Evolutionary conservation across 179 eudicot genomes (phyloP), one percentile per base, ranked within the genome.

Genomic region (Gypsophila paniculata): DNA sequence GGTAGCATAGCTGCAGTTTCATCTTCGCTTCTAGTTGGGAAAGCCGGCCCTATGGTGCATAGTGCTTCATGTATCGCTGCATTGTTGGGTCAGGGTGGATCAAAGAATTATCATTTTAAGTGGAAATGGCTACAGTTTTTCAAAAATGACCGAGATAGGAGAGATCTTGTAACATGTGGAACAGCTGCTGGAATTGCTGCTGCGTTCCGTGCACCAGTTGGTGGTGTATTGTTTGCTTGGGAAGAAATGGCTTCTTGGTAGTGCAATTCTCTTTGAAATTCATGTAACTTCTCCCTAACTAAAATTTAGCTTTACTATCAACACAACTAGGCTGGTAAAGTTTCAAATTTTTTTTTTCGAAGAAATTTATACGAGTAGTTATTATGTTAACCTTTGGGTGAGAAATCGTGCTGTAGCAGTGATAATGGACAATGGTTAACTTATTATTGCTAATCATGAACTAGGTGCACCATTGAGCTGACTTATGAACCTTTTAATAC

Each of bases 201-300:
- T 81, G 90, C 97, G 70, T 93, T 91, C 76, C 98, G 98, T 79
- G 86, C 98, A 71, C 98, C 98, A 18, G 94, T 91, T 80, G 98
- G 98, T 73, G 98, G 98, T 70, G 86, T 93, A 70, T 71, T 93
- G 75, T 93, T 91, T 84, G 91, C 98, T 77, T 79, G 91, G 72
- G 98, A 93, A 83, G 97, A 88, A 88, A 89, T 91, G 98, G 84
- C 98, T 61, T 89, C 98, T 71, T 93, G 98, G 97, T 93, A 91
- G 53, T 29, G 58, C 55, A 15, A 15, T 63, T 65, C 32, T 44
- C 11, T 12, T 53, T 53, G 19, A 46, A 46, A 10, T 46, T 46
- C 15, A 10, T 9, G 15, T 0, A 60, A 26, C 26, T 60, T 29
- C 7, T 11, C 10, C 1, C n/a, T 12, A 9, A 23, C 9, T 59